Conservation (phyloP, 371 early-diverging fungal species). For the Mortierella sp. region DNA sequence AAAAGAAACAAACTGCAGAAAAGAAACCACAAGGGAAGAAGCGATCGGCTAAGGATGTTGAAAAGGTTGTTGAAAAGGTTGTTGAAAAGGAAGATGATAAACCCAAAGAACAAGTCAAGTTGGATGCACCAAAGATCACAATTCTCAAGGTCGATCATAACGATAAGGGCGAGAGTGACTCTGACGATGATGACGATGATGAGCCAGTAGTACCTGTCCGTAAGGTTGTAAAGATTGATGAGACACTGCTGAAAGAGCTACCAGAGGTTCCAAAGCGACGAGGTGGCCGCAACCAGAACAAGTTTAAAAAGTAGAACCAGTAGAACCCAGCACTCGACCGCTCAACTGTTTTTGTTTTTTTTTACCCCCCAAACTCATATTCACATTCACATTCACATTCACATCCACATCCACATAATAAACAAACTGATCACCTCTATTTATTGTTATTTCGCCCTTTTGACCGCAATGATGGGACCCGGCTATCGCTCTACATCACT, state of each 20-base stretch:
- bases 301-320: constrained; percentile 34
- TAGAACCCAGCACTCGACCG: neutral
- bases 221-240: constrained; percentile 35
- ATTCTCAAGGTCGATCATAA: constrained; percentile 17
- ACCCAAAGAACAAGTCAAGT: constrained; percentile 11
- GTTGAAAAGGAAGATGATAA: constrained; percentile 2
- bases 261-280: constrained; percentile 53
- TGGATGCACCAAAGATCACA: constrained; percentile 28
- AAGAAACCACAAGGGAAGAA: constrained; percentile 11
- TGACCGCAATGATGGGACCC: constrained; percentile 39
- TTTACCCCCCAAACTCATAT: too few relatives aligned
- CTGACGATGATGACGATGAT: constrained; percentile 11
- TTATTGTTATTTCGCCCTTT: constrained; percentile 16
- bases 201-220: constrained; percentile 32
- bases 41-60: constrained; percentile 8
- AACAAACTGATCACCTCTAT: neutral
- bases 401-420: neutral
- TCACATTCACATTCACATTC: too few relatives aligned
- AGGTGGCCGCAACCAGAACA: constrained; percentile 51
- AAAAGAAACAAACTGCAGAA: constrained; percentile 7
- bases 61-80: neutral
- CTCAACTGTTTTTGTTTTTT: constrained; percentile 3
- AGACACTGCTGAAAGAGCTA: constrained; percentile 41
- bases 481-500: constrained; percentile 48
- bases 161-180: constrained; percentile 21